Base-by-base conservation (phyloP, 2,329 filamentous ascomycete species). In the Sclerotinia glacialis region DNA sequence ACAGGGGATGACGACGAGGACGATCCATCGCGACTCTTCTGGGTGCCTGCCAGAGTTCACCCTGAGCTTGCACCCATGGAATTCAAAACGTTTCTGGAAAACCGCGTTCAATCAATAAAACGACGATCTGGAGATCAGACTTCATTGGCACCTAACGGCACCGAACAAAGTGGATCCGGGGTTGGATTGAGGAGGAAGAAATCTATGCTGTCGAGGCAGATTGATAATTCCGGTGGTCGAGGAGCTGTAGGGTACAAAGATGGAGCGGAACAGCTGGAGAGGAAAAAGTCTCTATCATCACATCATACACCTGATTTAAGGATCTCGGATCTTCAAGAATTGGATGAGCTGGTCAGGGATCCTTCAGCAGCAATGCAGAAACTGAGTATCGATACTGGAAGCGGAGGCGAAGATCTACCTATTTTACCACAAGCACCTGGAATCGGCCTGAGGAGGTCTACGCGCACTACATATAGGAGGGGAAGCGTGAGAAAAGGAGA, bases 41-140 rank as follows among this genome's bases (percentile, higher is more conserved):
- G 95, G 95, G 95, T 99, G 7, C 95, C 95, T 6, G 95, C 95
- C 31, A 87, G 93, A 67, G 85, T 99, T 37, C 95, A 99, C 74
- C 95, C 95, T 0, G 95, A 99, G 78, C 82, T 99, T 59, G 95
- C 95, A 3, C 95, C 95, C 1, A 93, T 91, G 75, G 95, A 97
- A 73, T 99, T 98, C 82, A 97, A 96, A 78, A 94, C 90, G 1
- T 99, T 98, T 72, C 85, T 99, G 2, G 94, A 99, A 74, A 96
- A 93, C 69, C 89, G 93, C 75, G 92, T 97, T 16, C 91, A 97
- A 72, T 89, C 91, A 46, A 96, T 98, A 72, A 89, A 92, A 77
- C 85, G 93, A 71, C 86, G 91, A 73, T 96, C 93, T 0, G 89
- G 89, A 31, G 92, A 89, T 89, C 83, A 70, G 83, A 83, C 47